These are phyloP conservation scores for Penicillium rolfsii DNA, from an alignment of 2,329 filamentous ascomycete species.

Conservation along the genomic window DNA sequence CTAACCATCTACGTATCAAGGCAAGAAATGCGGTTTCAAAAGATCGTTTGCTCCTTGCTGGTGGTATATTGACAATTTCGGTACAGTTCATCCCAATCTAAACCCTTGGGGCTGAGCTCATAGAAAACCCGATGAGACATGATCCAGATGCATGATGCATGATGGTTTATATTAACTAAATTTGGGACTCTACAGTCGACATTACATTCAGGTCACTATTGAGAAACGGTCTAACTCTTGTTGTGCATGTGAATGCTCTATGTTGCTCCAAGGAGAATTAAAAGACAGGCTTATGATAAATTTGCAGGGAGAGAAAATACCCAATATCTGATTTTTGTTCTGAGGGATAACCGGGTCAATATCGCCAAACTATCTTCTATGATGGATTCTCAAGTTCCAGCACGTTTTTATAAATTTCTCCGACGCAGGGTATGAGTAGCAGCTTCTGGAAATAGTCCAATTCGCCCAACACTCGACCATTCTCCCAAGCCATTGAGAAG, in stretches of 20 bases:
- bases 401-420: constrained; percentile 10
- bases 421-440: constrained; percentile 9
- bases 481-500: constrained; percentile 12
- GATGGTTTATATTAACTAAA: background rate
- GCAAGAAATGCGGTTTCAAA: background rate
- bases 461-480: constrained; percentile 7
- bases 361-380: background rate
- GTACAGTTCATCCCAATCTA: background rate
- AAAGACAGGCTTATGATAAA: background rate
- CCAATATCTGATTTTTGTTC: background rate
- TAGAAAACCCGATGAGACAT: background rate
- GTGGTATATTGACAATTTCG: background rate
- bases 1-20: background rate
- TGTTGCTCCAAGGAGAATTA: background rate
- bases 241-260: too few relatives aligned
- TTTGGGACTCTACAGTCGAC: background rate
- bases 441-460: constrained; percentile 14
- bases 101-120: background rate
- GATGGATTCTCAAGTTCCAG: constrained; percentile 4
- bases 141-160: background rate
- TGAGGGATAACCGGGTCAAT: too few relatives aligned
- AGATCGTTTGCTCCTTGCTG: background rate
- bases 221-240: background rate
- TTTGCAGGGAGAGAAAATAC: background rate
- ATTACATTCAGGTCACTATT: constrained; percentile 3